Conservation (phyloP, 176 grass and related monocot species). For the Tuctoria greenei region DNA sequence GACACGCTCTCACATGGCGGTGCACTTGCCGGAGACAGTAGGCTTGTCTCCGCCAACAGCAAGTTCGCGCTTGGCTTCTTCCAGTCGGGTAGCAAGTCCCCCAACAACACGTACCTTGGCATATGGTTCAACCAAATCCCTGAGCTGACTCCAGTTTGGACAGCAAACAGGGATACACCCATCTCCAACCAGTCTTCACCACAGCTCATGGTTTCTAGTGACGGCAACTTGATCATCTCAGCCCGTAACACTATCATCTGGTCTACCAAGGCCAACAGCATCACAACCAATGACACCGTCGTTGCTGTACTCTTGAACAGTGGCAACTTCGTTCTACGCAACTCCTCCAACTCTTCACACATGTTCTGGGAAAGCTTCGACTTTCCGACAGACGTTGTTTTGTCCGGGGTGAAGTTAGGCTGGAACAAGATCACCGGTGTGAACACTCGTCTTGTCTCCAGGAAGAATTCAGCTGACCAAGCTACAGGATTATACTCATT, state of each 20-base stretch:
- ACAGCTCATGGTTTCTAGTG: slow-evolving; percentile 33
- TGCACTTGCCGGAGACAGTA: slow-evolving; percentile 28
- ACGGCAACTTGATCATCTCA: slow-evolving; percentile 51
- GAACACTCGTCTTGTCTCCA: too few species aligned
- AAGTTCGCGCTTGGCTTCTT: slow-evolving; percentile 63
- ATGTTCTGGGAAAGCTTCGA: slow-evolving; percentile 63
- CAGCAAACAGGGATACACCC: slow-evolving; percentile 39
- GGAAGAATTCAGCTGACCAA: too few species aligned
- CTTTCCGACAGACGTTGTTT: slow-evolving; percentile 40
- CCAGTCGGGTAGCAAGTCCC: slow-evolving; percentile 35
- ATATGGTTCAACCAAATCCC: slow-evolving; percentile 61
- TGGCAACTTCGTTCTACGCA: slow-evolving; percentile 49
- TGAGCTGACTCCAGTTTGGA: slow-evolving; percentile 54
- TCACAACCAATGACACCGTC: slow-evolving; percentile 12
- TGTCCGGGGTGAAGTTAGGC: too few species aligned
- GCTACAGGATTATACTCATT: too few species aligned
- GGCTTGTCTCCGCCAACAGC: slow-evolving; percentile 38
- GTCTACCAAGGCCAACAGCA: slow-evolving; percentile 42
- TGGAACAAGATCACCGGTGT: too few species aligned
- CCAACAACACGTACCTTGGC: slow-evolving; percentile 35
- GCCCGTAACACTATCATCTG: slow-evolving; percentile 34
- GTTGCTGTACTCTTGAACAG: slow-evolving; percentile 34
- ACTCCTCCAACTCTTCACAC: slow-evolving; percentile 33
- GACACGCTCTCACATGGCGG: not conserved
- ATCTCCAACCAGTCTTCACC: slow-evolving; percentile 17